Conservation (phyloP, 495 filamentous ascomycete species). For the Penicillium psychrofluorescens region DNA sequence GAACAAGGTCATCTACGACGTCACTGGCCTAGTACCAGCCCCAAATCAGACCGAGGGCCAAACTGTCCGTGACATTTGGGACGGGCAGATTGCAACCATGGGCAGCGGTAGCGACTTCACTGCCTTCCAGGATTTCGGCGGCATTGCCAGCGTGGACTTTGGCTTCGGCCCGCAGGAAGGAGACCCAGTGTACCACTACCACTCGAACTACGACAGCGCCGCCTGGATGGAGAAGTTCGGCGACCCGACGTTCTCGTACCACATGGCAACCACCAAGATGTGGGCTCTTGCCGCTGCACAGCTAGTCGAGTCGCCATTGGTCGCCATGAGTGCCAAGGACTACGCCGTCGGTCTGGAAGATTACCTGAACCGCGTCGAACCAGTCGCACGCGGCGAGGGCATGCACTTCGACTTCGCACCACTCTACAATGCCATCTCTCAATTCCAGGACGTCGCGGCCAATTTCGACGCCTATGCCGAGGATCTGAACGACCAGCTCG, state of each 20-base stretch:
- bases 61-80: slow-evolving; percentile 58
- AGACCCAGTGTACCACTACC: slow-evolving; percentile 64
- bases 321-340: slow-evolving; percentile 41
- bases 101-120: slow-evolving; percentile 70
- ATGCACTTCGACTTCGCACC: slow-evolving; percentile 33
- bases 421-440: slow-evolving; percentile 39
- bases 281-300: slow-evolving; percentile 44
- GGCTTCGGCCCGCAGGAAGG: slow-evolving; percentile 40
- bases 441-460: slow-evolving; percentile 39
- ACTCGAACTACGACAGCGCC: slow-evolving; percentile 72
- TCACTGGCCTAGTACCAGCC: slow-evolving; percentile 62
- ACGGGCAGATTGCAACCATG: slow-evolving; percentile 56
- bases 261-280: slow-evolving; percentile 52
- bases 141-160: slow-evolving; percentile 58
- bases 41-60: slow-evolving; percentile 66
- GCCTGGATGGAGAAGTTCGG: slow-evolving; percentile 68
- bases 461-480: slow-evolving; percentile 50
- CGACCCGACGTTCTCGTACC: slow-evolving; percentile 55
- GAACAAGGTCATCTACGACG: slow-evolving; percentile 65
- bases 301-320: slow-evolving; percentile 39
- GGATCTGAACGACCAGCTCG: slow-evolving; percentile 38
- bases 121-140: slow-evolving; percentile 67
- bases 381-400: slow-evolving; percentile 24
- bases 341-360: slow-evolving; percentile 34
- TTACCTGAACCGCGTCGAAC: slow-evolving; percentile 49